Evolutionary conservation across 176 grass and related monocot genomes (phyloP).

Genomic region (Dactylis glomerata): DNA sequence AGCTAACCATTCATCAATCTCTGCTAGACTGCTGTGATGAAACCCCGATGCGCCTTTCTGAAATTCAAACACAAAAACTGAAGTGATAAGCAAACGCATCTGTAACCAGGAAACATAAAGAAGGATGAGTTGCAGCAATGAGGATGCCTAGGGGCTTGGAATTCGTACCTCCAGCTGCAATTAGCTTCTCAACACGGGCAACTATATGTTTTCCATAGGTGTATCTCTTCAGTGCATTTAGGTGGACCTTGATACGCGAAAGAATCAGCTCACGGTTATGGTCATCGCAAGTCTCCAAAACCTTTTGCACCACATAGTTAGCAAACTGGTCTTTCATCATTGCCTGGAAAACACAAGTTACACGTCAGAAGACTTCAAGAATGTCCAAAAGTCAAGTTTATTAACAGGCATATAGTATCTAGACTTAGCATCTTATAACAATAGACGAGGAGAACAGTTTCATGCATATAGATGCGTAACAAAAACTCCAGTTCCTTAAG

Average conservation of each 20-base stretch:
- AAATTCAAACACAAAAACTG: background rate
- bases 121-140: background rate
- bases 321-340: conserved; percentile 99
- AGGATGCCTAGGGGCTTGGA: background rate
- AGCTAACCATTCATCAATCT: conserved; percentile 35
- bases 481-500: too few species aligned
- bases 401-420: background rate
- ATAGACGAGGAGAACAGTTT: background rate
- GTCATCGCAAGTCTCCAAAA: conserved; percentile 91
- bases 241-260: conserved; percentile 95
- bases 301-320: conserved; percentile 98
- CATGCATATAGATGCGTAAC: background rate
- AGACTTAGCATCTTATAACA: background rate
- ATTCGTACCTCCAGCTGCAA: conserved; percentile 76
- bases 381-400: conserved; percentile 16
- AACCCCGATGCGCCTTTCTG: conserved; percentile 59
- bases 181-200: conserved; percentile 92
- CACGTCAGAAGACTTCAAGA: conserved; percentile 1
- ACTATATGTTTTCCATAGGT: conserved; percentile 99
- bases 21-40: conserved; percentile 49
- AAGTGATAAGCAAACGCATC: background rate
- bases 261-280: conserved; percentile 88
- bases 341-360: conserved; percentile 40
- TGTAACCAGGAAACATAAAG: background rate
- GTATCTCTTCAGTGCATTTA: conserved; percentile 91